phyloP scores from a whole-genome alignment of 2,329 filamentous ascomycete genomes.

The Botryosphaeria agaves region DNA sequence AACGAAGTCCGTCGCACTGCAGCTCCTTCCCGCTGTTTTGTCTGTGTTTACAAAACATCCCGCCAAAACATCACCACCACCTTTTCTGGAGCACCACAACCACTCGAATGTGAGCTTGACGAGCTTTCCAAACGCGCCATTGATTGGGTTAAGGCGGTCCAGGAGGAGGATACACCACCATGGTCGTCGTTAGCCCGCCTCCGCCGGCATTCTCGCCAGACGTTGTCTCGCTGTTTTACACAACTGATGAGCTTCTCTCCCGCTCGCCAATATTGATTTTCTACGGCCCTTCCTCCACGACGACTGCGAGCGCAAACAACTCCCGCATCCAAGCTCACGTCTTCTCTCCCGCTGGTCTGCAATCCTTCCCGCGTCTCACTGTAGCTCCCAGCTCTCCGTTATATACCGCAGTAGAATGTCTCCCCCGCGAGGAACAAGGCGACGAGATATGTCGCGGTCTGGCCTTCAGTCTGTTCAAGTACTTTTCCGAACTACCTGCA shows the following conservation, averaged over 20 bases:
- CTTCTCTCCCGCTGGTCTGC: constrained; percentile 74
- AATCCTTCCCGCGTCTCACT: constrained; percentile 79
- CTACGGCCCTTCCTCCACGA: constrained; percentile 78
- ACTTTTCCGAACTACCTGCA: constrained; percentile 74
- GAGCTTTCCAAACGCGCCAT: too few species aligned
- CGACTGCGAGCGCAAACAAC: constrained; percentile 72
- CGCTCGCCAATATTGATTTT: constrained; percentile 76
- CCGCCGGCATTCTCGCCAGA: constrained; percentile 61
- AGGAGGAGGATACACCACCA: too few species aligned
- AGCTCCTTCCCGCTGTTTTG: too few species aligned
- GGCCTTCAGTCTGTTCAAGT: constrained; percentile 85
- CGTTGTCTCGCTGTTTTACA: constrained; percentile 73
- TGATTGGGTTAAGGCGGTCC: too few species aligned
- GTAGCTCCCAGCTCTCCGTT: constrained; percentile 84
- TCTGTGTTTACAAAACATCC: too few species aligned
- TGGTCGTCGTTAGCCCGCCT: constrained; percentile 70
- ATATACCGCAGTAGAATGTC: constrained; percentile 75
- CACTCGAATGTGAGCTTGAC: too few species aligned
- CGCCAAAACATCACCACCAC: too few species aligned
- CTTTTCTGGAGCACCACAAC: too few species aligned
- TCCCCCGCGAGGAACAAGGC: constrained; percentile 87
- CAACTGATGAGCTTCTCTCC: constrained; percentile 67
- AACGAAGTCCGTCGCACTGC: too few species aligned
- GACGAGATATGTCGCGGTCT: constrained; percentile 84
- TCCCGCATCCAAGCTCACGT: constrained; percentile 92